These are phyloP conservation scores for Scutellaria barbata DNA, from an alignment of 257 asterid species.

Conservation along the genomic window DNA sequence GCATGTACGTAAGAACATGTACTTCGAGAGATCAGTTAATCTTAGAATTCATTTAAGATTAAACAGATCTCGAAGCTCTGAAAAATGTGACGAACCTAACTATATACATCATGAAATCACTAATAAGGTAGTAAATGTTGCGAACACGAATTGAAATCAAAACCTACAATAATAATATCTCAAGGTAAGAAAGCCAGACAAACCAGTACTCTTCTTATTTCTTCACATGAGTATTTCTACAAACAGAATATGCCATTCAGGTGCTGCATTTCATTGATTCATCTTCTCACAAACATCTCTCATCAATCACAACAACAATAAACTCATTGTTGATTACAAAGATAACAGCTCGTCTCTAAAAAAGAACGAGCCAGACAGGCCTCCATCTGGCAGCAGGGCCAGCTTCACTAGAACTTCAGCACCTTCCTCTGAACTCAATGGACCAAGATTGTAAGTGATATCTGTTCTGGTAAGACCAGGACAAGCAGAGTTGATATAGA, in stretches of 20 bases:
- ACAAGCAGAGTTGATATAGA: conserved; percentile 48
- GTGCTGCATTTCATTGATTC: no score
- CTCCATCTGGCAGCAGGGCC: conserved; percentile 46
- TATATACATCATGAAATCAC: no score
- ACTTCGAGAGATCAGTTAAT: no score
- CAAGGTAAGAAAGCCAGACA: no score
- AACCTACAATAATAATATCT: no score
- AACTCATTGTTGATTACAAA: conserved; percentile 25
- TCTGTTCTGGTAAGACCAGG: conserved; percentile 62
- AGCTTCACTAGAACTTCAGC: conserved; percentile 51
- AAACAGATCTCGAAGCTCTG: no score
- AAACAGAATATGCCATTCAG: neutral
- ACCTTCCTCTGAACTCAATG: conserved; percentile 42
- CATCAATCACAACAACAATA: neutral
- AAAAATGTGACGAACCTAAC: no score
- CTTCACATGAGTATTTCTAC: neutral
- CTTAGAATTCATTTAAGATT: no score
- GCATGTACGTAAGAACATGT: no score
- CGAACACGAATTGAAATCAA: no score
- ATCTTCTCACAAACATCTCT: neutral
- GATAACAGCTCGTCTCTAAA: conserved; percentile 13
- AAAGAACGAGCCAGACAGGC: conserved; percentile 50
- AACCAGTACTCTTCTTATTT: neutral
- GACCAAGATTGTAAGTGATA: conserved; percentile 42
- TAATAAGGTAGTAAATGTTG: no score